These are phyloP conservation scores for Coffea canephora DNA, from an alignment of 257 asterid genomes.

Conservation along the genomic window DNA sequence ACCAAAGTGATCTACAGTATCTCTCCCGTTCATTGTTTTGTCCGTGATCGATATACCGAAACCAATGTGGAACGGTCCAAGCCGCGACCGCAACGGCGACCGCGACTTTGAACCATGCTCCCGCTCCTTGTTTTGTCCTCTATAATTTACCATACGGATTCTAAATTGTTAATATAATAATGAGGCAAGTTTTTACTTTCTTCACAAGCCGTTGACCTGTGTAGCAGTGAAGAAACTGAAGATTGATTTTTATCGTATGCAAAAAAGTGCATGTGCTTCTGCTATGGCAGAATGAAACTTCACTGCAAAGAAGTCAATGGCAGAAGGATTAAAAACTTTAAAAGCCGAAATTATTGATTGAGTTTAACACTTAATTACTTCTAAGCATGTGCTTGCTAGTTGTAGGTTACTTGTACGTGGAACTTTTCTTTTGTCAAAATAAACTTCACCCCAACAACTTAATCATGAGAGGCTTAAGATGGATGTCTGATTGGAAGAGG, in stretches of 20 bases:
- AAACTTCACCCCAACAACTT: not conserved
- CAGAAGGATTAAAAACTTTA: not conserved
- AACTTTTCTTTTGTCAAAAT: not conserved
- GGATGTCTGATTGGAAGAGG: not conserved
- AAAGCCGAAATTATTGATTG: conserved; percentile 14
- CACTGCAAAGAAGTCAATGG: not conserved
- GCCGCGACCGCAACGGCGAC: too few species aligned
- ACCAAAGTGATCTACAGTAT: not conserved
- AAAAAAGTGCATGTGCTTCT: conserved; percentile 8
- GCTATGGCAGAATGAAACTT: conserved; percentile 14
- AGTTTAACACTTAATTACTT: not conserved
- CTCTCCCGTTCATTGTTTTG: not conserved
- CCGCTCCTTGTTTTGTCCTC: not conserved
- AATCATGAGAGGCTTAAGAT: not conserved
- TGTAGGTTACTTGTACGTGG: conserved; percentile 3
- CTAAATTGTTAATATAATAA: not conserved
- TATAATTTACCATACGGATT: not conserved
- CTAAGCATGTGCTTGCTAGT: conserved; percentile 13
- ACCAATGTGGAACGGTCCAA: too few species aligned
- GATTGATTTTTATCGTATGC: not conserved
- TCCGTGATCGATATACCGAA: not conserved
- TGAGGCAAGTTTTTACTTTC: too few species aligned
- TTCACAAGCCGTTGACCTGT: not conserved
- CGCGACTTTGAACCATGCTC: too few species aligned
- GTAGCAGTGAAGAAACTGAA: not conserved